These are phyloP conservation scores for Cercospora nicotianae DNA, from an alignment of 2,329 filamentous ascomycete species.

Conservation along the genomic window DNA sequence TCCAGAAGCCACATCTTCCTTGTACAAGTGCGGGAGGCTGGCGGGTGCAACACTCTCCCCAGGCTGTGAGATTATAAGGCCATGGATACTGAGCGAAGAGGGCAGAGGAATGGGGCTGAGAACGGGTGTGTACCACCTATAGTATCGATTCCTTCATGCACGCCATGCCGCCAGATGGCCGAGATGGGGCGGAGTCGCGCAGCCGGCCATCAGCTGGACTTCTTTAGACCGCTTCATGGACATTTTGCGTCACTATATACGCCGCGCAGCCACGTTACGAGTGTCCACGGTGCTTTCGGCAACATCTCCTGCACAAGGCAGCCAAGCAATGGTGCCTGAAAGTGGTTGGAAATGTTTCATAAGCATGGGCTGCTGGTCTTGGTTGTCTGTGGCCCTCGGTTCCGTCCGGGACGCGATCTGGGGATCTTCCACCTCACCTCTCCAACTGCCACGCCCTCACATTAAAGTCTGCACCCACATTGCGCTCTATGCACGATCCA, in stretches of 20 bases:
- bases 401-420: background rate
- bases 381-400: background rate
- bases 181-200: constrained; percentile 2
- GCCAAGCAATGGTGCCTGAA: background rate
- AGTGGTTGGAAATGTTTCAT: background rate
- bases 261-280: background rate
- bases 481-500: background rate
- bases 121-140: background rate
- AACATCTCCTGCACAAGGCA: background rate
- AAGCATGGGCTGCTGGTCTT: background rate
- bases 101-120: background rate
- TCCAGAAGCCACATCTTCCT: constrained; percentile 28
- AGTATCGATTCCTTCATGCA: constrained; percentile 10
- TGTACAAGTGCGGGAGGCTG: background rate
- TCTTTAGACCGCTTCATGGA: background rate
- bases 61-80: background rate
- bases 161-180: constrained; percentile 9
- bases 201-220: background rate
- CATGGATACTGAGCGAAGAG: background rate
- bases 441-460: background rate
- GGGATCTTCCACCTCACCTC: background rate
- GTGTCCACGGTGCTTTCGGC: background rate
- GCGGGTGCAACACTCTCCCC: background rate
- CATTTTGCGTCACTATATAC: background rate
- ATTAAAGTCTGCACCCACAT: background rate